Percentiles rank a stretch among this genome's conserved stretches.
phyloP scores from a whole-genome alignment of 129 eudicot genomes.

The Glebionis coronaria region DNA sequence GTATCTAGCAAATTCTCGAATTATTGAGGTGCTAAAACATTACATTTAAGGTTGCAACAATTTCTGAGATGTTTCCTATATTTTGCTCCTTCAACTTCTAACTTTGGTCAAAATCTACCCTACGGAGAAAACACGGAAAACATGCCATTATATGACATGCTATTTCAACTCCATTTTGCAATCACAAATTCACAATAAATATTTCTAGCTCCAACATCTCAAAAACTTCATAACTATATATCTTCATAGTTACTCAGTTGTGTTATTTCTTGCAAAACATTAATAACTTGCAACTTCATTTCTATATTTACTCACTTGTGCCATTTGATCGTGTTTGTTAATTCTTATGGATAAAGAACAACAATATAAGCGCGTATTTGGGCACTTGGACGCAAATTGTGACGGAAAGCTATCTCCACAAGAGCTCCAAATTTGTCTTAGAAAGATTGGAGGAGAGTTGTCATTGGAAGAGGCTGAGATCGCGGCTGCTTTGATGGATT shows the following conservation, averaged over 20 bases:
- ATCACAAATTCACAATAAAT: no score
- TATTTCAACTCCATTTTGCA: background rate
- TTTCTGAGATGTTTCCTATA: conserved; percentile 26
- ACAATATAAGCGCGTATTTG: conserved; percentile 54
- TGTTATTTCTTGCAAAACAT: no score
- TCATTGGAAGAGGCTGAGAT: conserved; percentile 54
- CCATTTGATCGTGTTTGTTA: background rate
- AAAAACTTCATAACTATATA: background rate
- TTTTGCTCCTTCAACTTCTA: no score
- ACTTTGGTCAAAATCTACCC: no score
- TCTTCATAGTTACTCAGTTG: background rate
- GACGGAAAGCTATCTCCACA: conserved; percentile 58
- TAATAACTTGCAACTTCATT: no score
- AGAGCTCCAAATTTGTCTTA: conserved; percentile 56
- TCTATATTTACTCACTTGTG: no score
- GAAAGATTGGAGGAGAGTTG: conserved; percentile 39
- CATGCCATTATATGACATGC: background rate
- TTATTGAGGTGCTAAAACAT: background rate
- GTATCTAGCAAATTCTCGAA: conserved; percentile 1
- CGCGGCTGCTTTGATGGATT: conserved; percentile 53
- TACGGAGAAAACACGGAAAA: conserved; percentile 24
- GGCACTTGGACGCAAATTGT: conserved; percentile 45
- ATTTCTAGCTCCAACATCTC: background rate
- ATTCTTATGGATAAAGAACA: conserved; percentile 28
- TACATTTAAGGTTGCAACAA: background rate